These are phyloP conservation scores for Suhomyces faveliae DNA, from an alignment of 805 yeast species.

Conservation along the genomic window DNA sequence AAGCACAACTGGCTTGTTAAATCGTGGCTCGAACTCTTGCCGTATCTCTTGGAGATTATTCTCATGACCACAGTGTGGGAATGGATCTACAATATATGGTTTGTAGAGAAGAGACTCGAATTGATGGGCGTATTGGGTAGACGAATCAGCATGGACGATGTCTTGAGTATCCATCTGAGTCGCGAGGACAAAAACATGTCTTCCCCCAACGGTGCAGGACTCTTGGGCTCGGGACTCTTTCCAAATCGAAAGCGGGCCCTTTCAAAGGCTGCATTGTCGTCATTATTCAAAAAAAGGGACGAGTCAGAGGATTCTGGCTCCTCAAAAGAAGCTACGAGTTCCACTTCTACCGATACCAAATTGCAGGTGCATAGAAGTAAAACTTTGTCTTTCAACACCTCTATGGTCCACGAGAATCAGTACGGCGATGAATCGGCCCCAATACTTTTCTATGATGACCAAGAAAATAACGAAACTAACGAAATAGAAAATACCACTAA, in stretches of 20 bases:
- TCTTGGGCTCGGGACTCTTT: neutral
- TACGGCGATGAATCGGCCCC: neutral
- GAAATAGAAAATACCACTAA: neutral
- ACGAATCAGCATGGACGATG: constrained; percentile 49
- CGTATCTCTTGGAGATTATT: constrained; percentile 46
- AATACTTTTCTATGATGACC: constrained; percentile 1
- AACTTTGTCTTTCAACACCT: neutral
- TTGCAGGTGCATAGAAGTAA: constrained; percentile 1
- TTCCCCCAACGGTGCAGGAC: neutral
- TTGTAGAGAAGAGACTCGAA: constrained; percentile 50
- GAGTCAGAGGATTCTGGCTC: constrained; percentile 1
- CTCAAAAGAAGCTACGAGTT: neutral
- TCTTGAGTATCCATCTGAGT: constrained; percentile 13
- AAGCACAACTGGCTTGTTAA: constrained; percentile 36
- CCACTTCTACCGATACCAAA: neutral
- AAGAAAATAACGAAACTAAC: neutral
- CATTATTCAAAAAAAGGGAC: neutral
- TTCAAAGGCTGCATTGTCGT: neutral
- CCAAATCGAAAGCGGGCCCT: neutral
- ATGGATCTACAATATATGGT: constrained; percentile 57
- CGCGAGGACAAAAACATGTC: neutral
- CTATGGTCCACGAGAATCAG: constrained; percentile 1
- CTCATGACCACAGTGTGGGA: constrained; percentile 61
- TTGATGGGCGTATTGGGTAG: constrained; percentile 62
- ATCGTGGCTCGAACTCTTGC: constrained; percentile 48